Evolutionary conservation across 345 rosid genomes (phyloP), one percentile per base, ranked within the genome.

Genomic region (Heritiera fomes): DNA sequence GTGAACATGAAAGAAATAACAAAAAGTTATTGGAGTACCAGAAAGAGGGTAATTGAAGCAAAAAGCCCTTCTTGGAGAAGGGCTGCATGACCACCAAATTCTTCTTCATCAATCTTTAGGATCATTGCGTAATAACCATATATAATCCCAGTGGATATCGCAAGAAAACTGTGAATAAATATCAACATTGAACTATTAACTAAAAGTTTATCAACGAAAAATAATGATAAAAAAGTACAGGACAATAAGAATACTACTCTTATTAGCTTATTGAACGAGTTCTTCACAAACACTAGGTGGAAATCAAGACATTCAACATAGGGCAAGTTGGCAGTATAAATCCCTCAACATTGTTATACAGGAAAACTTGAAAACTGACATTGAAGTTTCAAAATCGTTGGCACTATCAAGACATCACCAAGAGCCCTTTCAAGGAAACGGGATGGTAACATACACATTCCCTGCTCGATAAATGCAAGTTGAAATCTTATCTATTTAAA

Each of bases 61-160:
- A 91, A 92, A 69, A 96, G 91, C 18, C 99, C 98, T 84, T 96
- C 95, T 85, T 94, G 99, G 77, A 95, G 98, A 58, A 95, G 94
- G 28, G 93, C 87, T 79, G 90, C 93, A 58, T 96, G 99, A 67
- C 99, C 98, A 9, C 99, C 99, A 73, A 86, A 92, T 34, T 94
- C 97, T 85, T 94, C 98, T 87, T 96, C 99, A 49, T 92, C 98
- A 28, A 96, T 71, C 90, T 92, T 94, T 75, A 94, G 85, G 76
- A 94, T 83, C 92, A 94, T 80, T 5, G 91, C 91, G 67, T 96
- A 96, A 85, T 92, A 94, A 11, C 94, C 90, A 59, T 96, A 94
- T 59, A 96, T 70, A 1, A 96, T 89, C 73, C 89, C 97, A 2
- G 99, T 86, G 18, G 98, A 91, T 77, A 94, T 73, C 58, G 81